These are phyloP conservation scores for Thalia dealbata DNA, from an alignment of 176 grass and related monocot species.

Conservation along the genomic window DNA sequence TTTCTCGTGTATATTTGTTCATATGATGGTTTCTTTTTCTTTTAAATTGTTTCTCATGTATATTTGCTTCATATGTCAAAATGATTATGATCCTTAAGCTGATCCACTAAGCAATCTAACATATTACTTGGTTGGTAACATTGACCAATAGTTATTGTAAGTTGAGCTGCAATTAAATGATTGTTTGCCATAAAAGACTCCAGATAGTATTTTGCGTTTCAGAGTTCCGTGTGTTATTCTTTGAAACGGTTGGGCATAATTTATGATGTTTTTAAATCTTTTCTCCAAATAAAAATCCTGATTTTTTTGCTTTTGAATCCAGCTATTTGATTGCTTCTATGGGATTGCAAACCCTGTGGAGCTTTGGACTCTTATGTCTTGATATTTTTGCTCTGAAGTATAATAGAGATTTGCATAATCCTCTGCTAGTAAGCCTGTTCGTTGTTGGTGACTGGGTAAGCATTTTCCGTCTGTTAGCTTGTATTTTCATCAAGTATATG, in stretches of 20 bases:
- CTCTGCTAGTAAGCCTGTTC: slow-evolving; percentile 77
- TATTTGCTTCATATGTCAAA: too few species aligned
- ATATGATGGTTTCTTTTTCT: too few species aligned
- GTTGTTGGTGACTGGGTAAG: slow-evolving; percentile 93
- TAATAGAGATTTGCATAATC: slow-evolving; percentile 56
- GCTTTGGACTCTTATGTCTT: slow-evolving; percentile 75
- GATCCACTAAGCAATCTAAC: too few species aligned
- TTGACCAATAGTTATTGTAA: not conserved
- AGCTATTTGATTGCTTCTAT: slow-evolving; percentile 91
- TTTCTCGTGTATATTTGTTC: too few species aligned
- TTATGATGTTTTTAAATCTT: not conserved
- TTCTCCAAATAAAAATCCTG: not conserved
- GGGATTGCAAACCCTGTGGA: slow-evolving; percentile 84
- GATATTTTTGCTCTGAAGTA: slow-evolving; percentile 60
- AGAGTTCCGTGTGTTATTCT: not conserved
- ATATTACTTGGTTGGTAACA: not conserved
- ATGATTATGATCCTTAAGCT: too few species aligned
- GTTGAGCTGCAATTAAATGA: not conserved
- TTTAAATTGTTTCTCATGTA: too few species aligned
- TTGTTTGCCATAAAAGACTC: not conserved
- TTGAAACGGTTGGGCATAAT: not conserved
- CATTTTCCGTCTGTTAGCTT: not conserved
- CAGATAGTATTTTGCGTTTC: not conserved
- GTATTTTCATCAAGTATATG: not conserved
- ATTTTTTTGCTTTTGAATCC: slow-evolving; percentile 12